Conservation (phyloP, 2,329 filamentous ascomycete species). For the Teratosphaeriaceae sp. region DNA sequence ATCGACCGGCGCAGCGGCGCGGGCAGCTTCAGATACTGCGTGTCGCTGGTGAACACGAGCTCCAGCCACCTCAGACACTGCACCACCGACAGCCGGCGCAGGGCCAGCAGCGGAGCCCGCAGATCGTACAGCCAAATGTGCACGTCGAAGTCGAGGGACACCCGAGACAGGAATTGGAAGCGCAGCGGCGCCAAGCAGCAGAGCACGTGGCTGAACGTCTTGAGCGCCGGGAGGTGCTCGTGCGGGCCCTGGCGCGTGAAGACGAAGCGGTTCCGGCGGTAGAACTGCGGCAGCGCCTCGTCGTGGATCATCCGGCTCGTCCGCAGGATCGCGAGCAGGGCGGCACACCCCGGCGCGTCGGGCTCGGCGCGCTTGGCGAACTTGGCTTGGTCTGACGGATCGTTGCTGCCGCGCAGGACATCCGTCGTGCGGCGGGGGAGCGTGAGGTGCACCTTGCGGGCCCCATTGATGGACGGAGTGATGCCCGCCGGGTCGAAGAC, state of each 20-base stretch:
- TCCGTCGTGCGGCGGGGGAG: background rate
- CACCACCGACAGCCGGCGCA: background rate
- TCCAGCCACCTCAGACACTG: background rate
- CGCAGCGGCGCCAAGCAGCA: background rate
- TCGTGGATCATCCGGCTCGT: constrained; percentile 10
- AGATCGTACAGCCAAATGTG: background rate
- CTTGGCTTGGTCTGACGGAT: background rate
- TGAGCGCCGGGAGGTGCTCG: background rate
- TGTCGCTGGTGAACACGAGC: background rate
- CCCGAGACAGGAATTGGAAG: background rate
- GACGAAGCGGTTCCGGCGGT: constrained; percentile 11
- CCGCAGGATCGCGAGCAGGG: constrained; percentile 9
- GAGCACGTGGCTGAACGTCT: background rate
- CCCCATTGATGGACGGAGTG: background rate
- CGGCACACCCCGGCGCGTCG: background rate
- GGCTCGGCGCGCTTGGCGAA: background rate
- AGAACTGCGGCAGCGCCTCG: constrained; percentile 14
- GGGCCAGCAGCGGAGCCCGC: background rate
- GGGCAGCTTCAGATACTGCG: background rate
- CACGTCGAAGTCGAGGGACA: background rate
- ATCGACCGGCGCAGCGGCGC: background rate
- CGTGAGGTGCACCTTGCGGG: background rate
- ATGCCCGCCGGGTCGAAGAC: background rate
- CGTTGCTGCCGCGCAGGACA: background rate
- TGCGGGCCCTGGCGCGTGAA: background rate